phyloP scores from a whole-genome alignment of 2,329 filamentous ascomycete genomes.

The Nigrospora sphaerica region DNA sequence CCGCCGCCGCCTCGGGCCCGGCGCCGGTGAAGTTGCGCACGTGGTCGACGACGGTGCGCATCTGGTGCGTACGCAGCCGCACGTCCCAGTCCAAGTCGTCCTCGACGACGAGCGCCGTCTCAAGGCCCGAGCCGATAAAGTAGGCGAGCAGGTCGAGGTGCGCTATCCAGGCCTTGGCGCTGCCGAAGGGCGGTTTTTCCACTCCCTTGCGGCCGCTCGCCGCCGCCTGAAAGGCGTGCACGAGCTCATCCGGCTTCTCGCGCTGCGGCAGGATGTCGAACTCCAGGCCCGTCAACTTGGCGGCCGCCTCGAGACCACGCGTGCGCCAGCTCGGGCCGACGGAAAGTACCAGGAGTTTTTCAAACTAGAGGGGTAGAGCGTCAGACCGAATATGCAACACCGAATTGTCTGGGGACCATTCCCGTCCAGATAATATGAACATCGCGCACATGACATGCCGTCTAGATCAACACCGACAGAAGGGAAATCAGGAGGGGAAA shows the following conservation, averaged over 20 bases:
- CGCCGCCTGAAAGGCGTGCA: slow-evolving; percentile 19
- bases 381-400: background rate
- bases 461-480: too few relatives aligned
- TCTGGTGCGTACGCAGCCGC: slow-evolving; percentile 19
- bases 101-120: slow-evolving; percentile 30
- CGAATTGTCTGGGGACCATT: background rate
- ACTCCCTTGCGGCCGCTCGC: slow-evolving; percentile 6
- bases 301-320: slow-evolving; percentile 25
- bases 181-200: slow-evolving; percentile 7
- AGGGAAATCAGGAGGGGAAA: background rate
- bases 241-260: slow-evolving; percentile 15
- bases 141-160: slow-evolving; percentile 22
- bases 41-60: slow-evolving; percentile 20
- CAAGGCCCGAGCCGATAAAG: slow-evolving; percentile 16
- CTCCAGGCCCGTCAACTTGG: slow-evolving; percentile 21
- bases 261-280: slow-evolving; percentile 25
- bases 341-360: slow-evolving; percentile 24
- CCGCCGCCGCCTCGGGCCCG: slow-evolving; percentile 3
- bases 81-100: slow-evolving; percentile 34
- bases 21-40: slow-evolving; percentile 18
- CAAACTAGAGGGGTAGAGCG: slow-evolving; percentile 6
- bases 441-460: too few relatives aligned
- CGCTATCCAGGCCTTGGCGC: slow-evolving; percentile 20
- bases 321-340: slow-evolving; percentile 25
- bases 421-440: background rate